Evolutionary conservation across 805 yeast genomes (phyloP), one percentile per base, ranked within the genome.

Genomic region (Saccharomycodes ludwigii): DNA sequence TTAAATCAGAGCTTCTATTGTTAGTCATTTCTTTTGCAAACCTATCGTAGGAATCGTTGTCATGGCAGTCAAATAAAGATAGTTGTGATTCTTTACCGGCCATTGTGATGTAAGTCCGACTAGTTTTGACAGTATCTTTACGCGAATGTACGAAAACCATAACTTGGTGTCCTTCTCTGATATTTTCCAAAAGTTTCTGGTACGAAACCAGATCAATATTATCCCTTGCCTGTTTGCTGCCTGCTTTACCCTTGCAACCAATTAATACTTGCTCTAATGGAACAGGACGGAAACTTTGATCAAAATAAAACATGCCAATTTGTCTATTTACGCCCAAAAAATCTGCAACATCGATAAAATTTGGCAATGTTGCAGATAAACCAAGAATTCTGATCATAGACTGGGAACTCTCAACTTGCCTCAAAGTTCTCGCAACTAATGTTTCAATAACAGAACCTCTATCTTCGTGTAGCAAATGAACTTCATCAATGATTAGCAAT

Each of bases 371-470:
- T 2, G 97, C 97, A 11, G 95, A 84, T 27, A 86, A 60, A 42
- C 96, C 97, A 18, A 85, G 74, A n/a, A 88, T 84, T 44, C 96
- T 63, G 40, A 88, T 86, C 86, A 86, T 77, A 31, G 82, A 76
- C 51, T 91, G 99, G 0, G 94, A 71, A 38, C 93, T 73, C 51
- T 91, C 99, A 4, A 91, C 97, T 48, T 86, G 96, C 36, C 98
- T 64, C 38, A 86, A 65, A 0, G 98, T 91, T 56, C 97, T 72
- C 0, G 96, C 95, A 3, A 86, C 95, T 32, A 86, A 61, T 0
- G 96, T 85, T 54, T 91, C 98, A 40, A 91, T 83, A 5, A 91
- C 98, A 6, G 96, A 83, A 45, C 98, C 98, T 62, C 98, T 73
- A 34, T 91, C 98, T 68, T 91, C 98, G 46, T 91, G 97, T 32